These are phyloP conservation scores for Backusella sp. DNA, from an alignment of 192 early-diverging fungal species.

Conservation along the genomic window DNA sequence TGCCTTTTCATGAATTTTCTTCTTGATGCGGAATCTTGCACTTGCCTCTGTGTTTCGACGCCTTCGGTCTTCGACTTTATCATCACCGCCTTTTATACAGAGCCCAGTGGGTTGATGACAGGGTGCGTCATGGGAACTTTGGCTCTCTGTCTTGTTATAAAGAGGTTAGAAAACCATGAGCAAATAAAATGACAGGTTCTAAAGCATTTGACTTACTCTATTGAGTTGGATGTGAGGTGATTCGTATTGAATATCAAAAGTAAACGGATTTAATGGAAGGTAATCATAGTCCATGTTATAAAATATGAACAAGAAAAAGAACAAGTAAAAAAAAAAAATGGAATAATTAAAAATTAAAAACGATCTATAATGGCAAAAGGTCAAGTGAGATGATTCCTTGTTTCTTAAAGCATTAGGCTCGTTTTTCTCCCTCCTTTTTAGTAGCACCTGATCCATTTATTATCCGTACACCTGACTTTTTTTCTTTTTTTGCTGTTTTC, in stretches of 20 bases:
- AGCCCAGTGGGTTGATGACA: not conserved
- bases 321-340: not conserved
- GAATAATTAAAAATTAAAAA: not conserved
- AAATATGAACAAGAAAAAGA: not conserved
- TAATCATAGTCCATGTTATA: not conserved
- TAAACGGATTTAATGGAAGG: not conserved
- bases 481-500: not conserved
- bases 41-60: slow-evolving; percentile 92
- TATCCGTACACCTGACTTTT: not conserved
- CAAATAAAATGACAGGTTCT: not conserved
- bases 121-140: not conserved
- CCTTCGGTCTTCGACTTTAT: slow-evolving; percentile 75
- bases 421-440: not conserved
- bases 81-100: no score
- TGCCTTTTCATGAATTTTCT: slow-evolving; percentile 84
- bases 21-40: slow-evolving; percentile 93
- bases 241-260: not conserved
- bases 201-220: not conserved
- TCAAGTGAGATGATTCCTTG: not conserved
- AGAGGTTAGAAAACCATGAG: not conserved
- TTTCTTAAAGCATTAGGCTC: not conserved
- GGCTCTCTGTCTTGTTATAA: not conserved
- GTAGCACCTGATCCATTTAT: not conserved
- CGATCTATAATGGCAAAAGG: not conserved
- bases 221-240: not conserved